Evolutionary conservation across 805 yeast species (phyloP).

Genomic region (Zygoascus flipseniorum): DNA sequence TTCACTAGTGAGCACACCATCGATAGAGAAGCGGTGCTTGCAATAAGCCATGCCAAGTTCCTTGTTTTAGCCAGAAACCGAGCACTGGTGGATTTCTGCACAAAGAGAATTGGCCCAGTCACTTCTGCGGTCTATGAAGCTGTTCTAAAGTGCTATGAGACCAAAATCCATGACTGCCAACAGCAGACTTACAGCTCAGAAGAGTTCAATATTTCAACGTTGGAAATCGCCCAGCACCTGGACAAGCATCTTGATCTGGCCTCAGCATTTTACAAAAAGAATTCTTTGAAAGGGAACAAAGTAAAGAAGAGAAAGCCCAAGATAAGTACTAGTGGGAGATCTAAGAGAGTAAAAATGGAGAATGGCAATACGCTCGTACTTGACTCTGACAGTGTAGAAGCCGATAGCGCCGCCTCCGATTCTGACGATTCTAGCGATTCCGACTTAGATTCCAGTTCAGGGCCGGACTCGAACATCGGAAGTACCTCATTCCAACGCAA

Average conservation of each 20-base stretch:
- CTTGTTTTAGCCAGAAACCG: slow-evolving; percentile 56
- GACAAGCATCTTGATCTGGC: slow-evolving; percentile 8
- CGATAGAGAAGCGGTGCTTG: slow-evolving; percentile 33
- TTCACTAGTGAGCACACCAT: slow-evolving; percentile 2
- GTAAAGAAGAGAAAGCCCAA: neutral
- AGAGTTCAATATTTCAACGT: slow-evolving; percentile 28
- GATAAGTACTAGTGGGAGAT: neutral
- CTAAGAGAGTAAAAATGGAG: slow-evolving; percentile 18
- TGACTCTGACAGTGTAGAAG: neutral
- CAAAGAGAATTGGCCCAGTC: slow-evolving; percentile 60
- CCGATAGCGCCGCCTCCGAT: slow-evolving; percentile 22
- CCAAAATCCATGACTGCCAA: slow-evolving; percentile 29
- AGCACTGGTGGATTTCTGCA: slow-evolving; percentile 54
- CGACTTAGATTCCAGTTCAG: neutral
- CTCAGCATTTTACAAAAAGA: neutral
- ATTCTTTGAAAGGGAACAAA: neutral
- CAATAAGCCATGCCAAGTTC: slow-evolving; percentile 58
- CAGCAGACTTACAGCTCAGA: slow-evolving; percentile 24
- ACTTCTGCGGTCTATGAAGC: slow-evolving; percentile 56
- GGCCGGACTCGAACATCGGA: neutral
- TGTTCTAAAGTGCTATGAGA: slow-evolving; percentile 53
- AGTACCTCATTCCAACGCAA: neutral
- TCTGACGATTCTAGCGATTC: slow-evolving; percentile 25
- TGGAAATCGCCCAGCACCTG: slow-evolving; percentile 25
- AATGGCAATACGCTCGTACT: slow-evolving; percentile 13